A percentile compares a stretch with the other conserved stretches of the same genome.
phyloP scores from a whole-genome alignment of 208 protist genomes.

The Novymonas esmeraldas region DNA sequence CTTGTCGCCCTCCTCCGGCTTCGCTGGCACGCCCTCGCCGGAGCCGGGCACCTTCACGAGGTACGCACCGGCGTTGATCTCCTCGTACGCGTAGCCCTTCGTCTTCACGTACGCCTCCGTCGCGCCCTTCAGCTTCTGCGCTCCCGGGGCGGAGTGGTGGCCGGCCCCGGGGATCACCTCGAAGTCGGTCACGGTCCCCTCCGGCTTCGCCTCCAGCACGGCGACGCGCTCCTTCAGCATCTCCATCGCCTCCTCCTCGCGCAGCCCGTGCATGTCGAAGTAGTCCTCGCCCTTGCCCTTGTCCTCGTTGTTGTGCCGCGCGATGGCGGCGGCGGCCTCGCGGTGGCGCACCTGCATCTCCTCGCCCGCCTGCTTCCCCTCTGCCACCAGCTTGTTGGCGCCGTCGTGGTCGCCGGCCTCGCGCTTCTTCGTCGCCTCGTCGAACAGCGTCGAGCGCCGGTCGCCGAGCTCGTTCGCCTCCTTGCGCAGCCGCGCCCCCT shows the following conservation, averaged over 20 bases:
- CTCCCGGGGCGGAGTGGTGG: constrained; percentile 54
- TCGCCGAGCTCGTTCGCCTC: constrained; percentile 46
- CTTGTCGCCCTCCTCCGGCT: constrained; percentile 17
- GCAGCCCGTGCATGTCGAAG: constrained; percentile 66
- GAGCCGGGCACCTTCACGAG: constrained; percentile 39
- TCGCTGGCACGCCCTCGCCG: constrained; percentile 22
- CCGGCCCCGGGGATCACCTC: constrained; percentile 57
- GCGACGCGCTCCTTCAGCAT: constrained; percentile 42
- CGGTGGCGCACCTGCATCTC: constrained; percentile 36
- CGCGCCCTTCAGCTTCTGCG: constrained; percentile 48
- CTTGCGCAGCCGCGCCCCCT: constrained; percentile 40
- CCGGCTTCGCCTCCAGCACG: constrained; percentile 38
- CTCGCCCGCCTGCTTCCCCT: constrained; percentile 42
- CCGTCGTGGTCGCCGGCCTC: constrained; percentile 33
- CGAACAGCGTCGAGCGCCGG: constrained; percentile 47
- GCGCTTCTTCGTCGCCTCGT: constrained; percentile 41
- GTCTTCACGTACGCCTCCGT: constrained; percentile 37
- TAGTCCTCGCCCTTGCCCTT: constrained; percentile 56
- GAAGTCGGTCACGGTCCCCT: constrained; percentile 38
- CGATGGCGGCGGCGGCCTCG: constrained; percentile 50
- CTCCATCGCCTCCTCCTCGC: constrained; percentile 51
- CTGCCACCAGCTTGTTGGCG: constrained; percentile 35
- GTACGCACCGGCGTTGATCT: constrained; percentile 41
- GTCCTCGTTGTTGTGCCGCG: constrained; percentile 53
- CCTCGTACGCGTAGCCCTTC: constrained; percentile 42